phyloP scores from a whole-genome alignment of 371 early-diverging fungal genomes.

The Lichtheimia ramosa region DNA sequence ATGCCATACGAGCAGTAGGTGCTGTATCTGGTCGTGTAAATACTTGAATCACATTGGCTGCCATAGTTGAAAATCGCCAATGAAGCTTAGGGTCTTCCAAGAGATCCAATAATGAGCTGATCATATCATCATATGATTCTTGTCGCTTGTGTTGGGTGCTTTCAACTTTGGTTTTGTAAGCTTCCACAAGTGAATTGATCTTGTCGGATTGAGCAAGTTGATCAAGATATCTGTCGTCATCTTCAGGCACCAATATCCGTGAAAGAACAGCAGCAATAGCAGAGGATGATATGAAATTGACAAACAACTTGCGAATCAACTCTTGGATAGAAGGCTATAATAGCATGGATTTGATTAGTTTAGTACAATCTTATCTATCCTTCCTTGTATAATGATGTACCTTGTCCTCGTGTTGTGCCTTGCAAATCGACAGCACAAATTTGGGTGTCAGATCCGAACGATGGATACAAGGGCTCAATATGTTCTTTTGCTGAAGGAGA shows the following conservation, averaged over 20 bases:
- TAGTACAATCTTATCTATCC: too few relatives aligned
- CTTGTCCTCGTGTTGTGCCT: constrained; percentile 80
- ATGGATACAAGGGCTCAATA: constrained; percentile 58
- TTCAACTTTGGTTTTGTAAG: constrained; percentile 17
- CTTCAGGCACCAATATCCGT: constrained; percentile 2
- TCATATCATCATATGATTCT: constrained; percentile 25
- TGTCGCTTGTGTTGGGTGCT: constrained; percentile 23
- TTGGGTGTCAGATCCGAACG: constrained; percentile 65
- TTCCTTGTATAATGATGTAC: constrained; percentile 17
- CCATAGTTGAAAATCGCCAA: constrained; percentile 83
- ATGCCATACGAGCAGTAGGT: constrained; percentile 53
- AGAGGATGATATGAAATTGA: constrained; percentile 53
- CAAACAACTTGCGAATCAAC: constrained; percentile 65
- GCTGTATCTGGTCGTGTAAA: constrained; percentile 60
- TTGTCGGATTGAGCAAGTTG: constrained; percentile 9
- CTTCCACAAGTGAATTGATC: constrained; percentile 10
- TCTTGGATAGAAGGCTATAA: constrained; percentile 67
- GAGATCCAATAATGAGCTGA: constrained; percentile 41
- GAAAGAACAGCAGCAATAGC: constrained; percentile 12
- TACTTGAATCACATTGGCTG: constrained; percentile 73
- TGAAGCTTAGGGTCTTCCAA: constrained; percentile 61
- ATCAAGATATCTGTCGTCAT: constrained; percentile 3
- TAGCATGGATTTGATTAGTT: not conserved
- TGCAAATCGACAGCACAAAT: constrained; percentile 63
- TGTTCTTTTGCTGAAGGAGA: constrained; percentile 54